Base-by-base conservation (phyloP, 768 basidiomycete species). In the Chalciporus piperatus region DNA sequence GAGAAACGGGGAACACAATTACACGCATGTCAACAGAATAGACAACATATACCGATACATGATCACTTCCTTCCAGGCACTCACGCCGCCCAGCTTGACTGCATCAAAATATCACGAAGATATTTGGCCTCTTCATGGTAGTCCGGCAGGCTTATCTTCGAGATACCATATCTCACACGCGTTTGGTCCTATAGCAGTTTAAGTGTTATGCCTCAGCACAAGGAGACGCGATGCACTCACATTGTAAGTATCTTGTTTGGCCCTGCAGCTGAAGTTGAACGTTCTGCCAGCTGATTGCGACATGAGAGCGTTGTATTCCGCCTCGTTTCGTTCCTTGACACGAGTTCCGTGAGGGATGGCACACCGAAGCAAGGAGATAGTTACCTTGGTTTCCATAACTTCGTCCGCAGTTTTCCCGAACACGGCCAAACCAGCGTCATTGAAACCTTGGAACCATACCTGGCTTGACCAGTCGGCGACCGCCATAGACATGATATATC, bases 361-460 rank as follows among this genome's bases (percentile, higher is more conserved):
- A 6, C 17, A 45, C 41, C 22, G 4, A 13, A 14, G 2, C n/a
- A 1, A 41, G 2, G 12, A 42, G 2, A 4, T 37, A 23, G 48
- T 6, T 45, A 89, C 91, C 76, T 80, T 89, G 55, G 93, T 75
- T n/a, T 75, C 77, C 49, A 85, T 69, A 39, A 98, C 66, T 13
- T 94, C 85, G 59, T 93, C 82, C 11, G 92, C 96, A 28, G 80
- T 71, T 72, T 83, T 85, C 23, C 82, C 87, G 55, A 98, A 85
- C 14, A 99, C 70, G 4, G 74, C 72, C 47, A 83, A 68, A 5
- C 93, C 97, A 30, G 87, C 82, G 6, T 98, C 96, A 65, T 99
- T 96, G 77, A 99, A 99, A 4, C 89, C 92, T 56, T 91, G 90
- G 41, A 98, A 73, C 96, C 96, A 98, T 16, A 84, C 79, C 68